These are phyloP conservation scores for Chlorella sp. DNA, from an alignment of 139 green algal species.

Conservation along the genomic window DNA sequence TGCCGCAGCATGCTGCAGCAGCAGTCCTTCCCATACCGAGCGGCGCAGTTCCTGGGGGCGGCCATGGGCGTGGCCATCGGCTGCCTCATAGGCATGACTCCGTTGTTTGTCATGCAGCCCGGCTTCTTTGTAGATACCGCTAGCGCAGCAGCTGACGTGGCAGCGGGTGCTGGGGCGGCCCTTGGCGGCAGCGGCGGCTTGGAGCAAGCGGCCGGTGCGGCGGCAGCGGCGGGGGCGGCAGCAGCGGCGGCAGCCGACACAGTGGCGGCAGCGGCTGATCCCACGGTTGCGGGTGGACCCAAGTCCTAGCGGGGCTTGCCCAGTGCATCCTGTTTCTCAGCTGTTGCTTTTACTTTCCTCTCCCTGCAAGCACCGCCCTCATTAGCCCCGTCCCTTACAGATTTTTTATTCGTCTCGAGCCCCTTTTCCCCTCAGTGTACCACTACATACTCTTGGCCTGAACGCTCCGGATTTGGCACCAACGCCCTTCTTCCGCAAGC, in stretches of 20 bases:
- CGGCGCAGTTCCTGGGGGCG: conserved; percentile 55
- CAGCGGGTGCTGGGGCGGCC: not conserved
- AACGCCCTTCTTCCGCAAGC: too few relatives aligned
- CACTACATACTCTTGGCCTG: too few relatives aligned
- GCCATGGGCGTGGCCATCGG: conserved; percentile 67
- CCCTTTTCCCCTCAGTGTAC: not conserved
- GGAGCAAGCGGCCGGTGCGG: not conserved
- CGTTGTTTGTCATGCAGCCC: conserved; percentile 35
- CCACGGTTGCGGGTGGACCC: not conserved
- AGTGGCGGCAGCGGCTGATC: not conserved
- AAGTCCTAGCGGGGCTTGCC: not conserved
- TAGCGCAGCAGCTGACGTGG: not conserved
- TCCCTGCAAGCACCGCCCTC: not conserved
- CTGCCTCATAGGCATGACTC: conserved; percentile 74
- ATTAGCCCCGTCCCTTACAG: too few relatives aligned
- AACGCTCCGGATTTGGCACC: too few relatives aligned
- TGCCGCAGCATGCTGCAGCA: conserved; percentile 50
- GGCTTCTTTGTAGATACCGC: conserved; percentile 29
- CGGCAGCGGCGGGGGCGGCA: not conserved
- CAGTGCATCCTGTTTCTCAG: not conserved
- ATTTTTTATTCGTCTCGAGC: not conserved
- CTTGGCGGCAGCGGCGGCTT: not conserved
- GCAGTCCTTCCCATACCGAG: conserved; percentile 14
- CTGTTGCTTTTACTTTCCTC: too few relatives aligned
- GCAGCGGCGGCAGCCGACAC: not conserved